phyloP scores from a whole-genome alignment of 139 green algal genomes.

The Gonium pectorale region DNA sequence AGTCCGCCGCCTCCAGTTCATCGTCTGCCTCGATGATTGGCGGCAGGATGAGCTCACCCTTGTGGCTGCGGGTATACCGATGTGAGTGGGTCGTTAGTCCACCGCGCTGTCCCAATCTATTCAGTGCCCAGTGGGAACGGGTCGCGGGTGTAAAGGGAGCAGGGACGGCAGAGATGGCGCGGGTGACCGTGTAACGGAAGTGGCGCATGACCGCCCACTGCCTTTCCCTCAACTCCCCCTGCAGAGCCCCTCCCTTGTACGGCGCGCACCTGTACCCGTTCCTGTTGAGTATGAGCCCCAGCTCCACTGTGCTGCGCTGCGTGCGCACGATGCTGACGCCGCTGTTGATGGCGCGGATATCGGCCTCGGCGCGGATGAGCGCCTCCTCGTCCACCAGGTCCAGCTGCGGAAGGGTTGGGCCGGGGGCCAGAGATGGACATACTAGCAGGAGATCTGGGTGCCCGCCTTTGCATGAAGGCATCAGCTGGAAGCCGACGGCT shows the following conservation, averaged over 20 bases:
- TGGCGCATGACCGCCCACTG: no score
- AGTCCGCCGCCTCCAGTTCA: constrained; percentile 21
- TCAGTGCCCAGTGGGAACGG: no score
- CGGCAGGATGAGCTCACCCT: constrained; percentile 38
- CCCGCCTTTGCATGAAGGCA: no score
- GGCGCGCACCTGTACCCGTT: constrained; percentile 29
- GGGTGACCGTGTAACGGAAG: no score
- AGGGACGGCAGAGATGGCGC: not conserved
- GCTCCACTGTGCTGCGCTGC: constrained; percentile 71
- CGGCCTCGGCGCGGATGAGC: constrained; percentile 52
- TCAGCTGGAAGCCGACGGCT: no score
- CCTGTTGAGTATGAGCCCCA: constrained; percentile 75
- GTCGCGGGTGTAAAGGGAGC: no score
- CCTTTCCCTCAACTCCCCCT: no score
- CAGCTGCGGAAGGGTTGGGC: constrained; percentile 54
- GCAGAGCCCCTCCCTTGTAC: no score
- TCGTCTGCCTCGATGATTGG: constrained; percentile 51
- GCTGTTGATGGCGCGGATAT: constrained; percentile 79
- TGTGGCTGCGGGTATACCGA: constrained; percentile 30
- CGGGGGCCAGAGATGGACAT: not conserved
- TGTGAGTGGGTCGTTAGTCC: not conserved
- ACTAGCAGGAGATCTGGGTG: no score
- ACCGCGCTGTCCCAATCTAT: no score
- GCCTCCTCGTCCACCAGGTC: constrained; percentile 75
- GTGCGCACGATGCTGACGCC: constrained; percentile 73